A percentile compares a stretch with the other conserved stretches of the same genome.
phyloP scores from a whole-genome alignment of 139 green algal species.

The Haematococcus sp. region DNA sequence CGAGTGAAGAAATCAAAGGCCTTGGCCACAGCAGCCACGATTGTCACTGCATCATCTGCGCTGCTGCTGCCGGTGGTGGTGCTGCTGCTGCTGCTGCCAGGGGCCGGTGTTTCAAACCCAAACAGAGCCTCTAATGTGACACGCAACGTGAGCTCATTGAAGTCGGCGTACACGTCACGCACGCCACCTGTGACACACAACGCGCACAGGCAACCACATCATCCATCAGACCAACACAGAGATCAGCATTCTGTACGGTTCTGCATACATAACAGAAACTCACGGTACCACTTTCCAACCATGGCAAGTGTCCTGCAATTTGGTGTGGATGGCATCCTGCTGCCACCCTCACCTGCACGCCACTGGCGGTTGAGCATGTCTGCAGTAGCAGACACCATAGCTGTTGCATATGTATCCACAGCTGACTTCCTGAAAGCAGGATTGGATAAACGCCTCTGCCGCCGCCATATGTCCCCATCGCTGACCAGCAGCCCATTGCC shows the following conservation, averaged over 20 bases:
- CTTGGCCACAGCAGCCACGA: constrained; percentile 40
- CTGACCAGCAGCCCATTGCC: constrained; percentile 81
- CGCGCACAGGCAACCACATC: neutral
- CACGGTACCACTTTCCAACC: too few species aligned
- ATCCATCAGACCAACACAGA: too few species aligned
- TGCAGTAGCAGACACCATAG: constrained; percentile 56
- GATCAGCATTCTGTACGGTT: neutral
- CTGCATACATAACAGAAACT: neutral
- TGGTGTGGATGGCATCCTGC: too few species aligned
- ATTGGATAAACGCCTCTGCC: constrained; percentile 80
- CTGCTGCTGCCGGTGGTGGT: neutral
- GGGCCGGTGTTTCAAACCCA: constrained; percentile 31
- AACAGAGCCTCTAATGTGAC: constrained; percentile 83
- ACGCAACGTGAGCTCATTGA: constrained; percentile 83
- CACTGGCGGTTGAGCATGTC: constrained; percentile 26
- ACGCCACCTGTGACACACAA: constrained; percentile 12
- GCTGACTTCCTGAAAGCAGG: constrained; percentile 77
- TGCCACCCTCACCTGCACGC: constrained; percentile 19
- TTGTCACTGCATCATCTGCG: constrained; percentile 10
- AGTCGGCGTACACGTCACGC: constrained; percentile 62
- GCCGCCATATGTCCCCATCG: constrained; percentile 77
- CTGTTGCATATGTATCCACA: constrained; percentile 56
- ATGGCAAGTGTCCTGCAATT: too few species aligned
- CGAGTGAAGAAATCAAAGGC: constrained; percentile 78
- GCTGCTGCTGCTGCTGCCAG: constrained; percentile 9